Percentiles rank a stretch among this genome's conserved stretches.
These are phyloP conservation scores for Dunaliella sp. DNA, from an alignment of 139 green algal genomes.

Conservation along the genomic window DNA sequence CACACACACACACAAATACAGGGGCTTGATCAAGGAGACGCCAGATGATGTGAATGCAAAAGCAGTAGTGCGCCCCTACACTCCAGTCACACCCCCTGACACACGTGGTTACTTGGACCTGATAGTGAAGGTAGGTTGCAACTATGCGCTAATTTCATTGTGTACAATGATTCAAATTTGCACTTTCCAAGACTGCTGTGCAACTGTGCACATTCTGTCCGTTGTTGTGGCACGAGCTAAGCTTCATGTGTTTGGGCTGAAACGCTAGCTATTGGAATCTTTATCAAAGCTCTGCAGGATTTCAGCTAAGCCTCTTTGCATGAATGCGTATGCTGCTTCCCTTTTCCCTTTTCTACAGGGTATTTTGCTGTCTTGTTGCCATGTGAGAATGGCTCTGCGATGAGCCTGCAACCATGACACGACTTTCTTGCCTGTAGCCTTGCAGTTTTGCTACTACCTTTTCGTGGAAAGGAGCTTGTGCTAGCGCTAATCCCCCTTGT, in stretches of 20 bases:
- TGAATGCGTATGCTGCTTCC: background rate
- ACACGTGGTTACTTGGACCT: conserved; percentile 43
- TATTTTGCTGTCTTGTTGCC: background rate
- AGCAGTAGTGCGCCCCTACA: conserved; percentile 48
- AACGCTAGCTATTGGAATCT: no score
- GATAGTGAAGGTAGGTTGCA: conserved; percentile 48
- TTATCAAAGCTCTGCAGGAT: background rate
- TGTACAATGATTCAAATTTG: no score
- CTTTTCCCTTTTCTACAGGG: background rate
- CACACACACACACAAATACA: background rate
- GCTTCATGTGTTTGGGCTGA: no score
- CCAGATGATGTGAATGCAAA: conserved; percentile 12
- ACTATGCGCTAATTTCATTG: background rate
- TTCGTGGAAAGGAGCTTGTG: no score
- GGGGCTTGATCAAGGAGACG: background rate
- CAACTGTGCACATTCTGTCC: no score
- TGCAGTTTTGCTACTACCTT: no score
- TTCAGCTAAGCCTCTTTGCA: background rate
- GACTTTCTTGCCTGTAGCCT: no score
- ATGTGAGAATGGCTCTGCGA: no score
- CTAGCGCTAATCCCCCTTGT: no score
- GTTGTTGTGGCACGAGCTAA: no score
- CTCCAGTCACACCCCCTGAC: conserved; percentile 32
- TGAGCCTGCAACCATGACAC: no score
- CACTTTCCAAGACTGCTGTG: no score